Base-by-base conservation (phyloP, 805 yeast species). In the Pichia scutulata region DNA sequence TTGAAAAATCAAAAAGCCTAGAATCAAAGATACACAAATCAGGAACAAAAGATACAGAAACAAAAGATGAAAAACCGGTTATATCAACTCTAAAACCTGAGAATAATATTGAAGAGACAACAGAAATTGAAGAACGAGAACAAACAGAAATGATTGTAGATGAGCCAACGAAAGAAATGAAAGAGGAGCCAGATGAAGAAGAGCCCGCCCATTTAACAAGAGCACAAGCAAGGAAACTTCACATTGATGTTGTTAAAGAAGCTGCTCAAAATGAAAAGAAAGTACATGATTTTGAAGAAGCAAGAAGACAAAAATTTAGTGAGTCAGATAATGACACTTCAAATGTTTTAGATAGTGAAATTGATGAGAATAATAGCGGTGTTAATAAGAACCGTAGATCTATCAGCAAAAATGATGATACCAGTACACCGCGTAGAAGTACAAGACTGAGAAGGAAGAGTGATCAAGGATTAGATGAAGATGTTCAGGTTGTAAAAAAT, bases 361-460 rank as follows among this genome's bases (percentile, higher is more conserved):
- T 16, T 13, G 44, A 43, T 12, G 43, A 40, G 7, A 36, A 36
- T 7, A 8, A 10, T 6, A 22, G 41, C n/a, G n/a, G n/a, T n/a
- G n/a, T n/a, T 39, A 16, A 19, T 37, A 10, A 21, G 41, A 40
- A 43, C 23, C n/a, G 47, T 47, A 43, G 50, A 52, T 40, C 19
- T 16, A 52, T 33, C 40, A 44, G 52, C 18, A 52, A 53, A 39
- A 48, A 52, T 4, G 50, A 47, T 33, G 48, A 48, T 14, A 49
- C 45, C 3, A 25, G 21, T 4, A 45, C 52, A 4, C 54, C 46
- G 28, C 42, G 54, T 13, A 26, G 52, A 36, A 51, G 54, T 22
- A 48, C 39, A 3, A 45, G 54, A 28, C 45, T 48, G 7, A 49
- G 58, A 44, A 46, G 61, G 36, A 58, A 56, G 33, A 46, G 58